These are phyloP conservation scores for Alternaria sp. DNA, from an alignment of 2,329 filamentous ascomycete species.

Conservation along the genomic window DNA sequence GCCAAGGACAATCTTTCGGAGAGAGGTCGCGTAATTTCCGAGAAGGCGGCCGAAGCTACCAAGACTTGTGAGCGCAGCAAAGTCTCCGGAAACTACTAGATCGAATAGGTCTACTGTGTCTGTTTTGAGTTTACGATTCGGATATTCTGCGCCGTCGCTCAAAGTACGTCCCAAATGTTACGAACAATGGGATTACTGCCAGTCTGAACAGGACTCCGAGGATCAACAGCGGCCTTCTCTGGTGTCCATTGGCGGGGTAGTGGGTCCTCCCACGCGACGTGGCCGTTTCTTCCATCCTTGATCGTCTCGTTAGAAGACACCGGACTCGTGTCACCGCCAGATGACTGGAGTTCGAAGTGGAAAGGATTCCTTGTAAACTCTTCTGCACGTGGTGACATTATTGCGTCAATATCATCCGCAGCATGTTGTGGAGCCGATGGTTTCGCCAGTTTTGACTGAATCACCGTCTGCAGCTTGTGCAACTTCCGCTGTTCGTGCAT, in stretches of 20 bases:
- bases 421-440: constrained; percentile 38
- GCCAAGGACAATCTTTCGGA: constrained; percentile 13
- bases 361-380: constrained; percentile 70
- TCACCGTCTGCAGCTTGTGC: constrained; percentile 52
- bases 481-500: constrained; percentile 50
- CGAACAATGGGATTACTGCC: constrained; percentile 78
- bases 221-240: constrained; percentile 69
- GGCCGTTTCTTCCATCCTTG: constrained; percentile 40
- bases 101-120: not conserved
- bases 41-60: constrained; percentile 11
- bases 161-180: constrained; percentile 80
- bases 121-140: constrained; percentile 2
- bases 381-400: constrained; percentile 76
- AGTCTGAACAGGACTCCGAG: constrained; percentile 76
- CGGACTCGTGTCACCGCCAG: constrained; percentile 40
- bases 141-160: constrained; percentile 38
- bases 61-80: constrained; percentile 8
- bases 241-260: constrained; percentile 54
- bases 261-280: constrained; percentile 39
- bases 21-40: constrained; percentile 14
- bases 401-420: constrained; percentile 58
- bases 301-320: constrained; percentile 46
- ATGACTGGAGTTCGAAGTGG: constrained; percentile 43
- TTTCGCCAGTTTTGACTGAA: constrained; percentile 49
- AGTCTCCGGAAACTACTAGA: constrained; percentile 5